Conservation (phyloP, 2,329 filamentous ascomycete genomes). For the Alternaria novae-zelandiae region DNA sequence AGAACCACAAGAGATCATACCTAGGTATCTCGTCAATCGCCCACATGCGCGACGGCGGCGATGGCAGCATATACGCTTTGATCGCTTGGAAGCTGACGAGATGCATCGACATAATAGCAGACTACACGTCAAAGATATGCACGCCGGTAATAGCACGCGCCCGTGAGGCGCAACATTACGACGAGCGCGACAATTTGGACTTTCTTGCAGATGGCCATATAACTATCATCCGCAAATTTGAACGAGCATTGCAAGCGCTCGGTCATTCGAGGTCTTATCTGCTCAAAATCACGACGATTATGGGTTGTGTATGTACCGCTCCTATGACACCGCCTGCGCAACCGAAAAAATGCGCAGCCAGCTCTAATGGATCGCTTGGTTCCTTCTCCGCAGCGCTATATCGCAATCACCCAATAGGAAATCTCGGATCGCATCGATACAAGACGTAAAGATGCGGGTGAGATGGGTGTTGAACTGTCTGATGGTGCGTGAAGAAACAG, state of each 20-base stretch:
- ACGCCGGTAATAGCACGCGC: neutral
- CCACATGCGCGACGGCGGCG: neutral
- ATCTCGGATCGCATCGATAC: slow-evolving; percentile 42
- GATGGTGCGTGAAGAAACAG: slow-evolving; percentile 43
- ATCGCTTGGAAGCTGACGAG: neutral
- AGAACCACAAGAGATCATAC: neutral
- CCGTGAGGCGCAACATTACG: neutral
- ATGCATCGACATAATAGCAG: neutral
- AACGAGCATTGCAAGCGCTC: neutral
- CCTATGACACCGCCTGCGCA: slow-evolving; percentile 87
- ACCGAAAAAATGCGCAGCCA: slow-evolving; percentile 70
- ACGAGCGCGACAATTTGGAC: neutral
- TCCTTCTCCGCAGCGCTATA: slow-evolving; percentile 66
- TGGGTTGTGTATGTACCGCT: slow-evolving; percentile 64
- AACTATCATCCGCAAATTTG: neutral
- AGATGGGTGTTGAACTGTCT: slow-evolving; percentile 50
- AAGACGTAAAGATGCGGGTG: slow-evolving; percentile 47
- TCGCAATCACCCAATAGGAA: slow-evolving; percentile 57
- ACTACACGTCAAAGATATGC: neutral
- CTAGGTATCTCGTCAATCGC: neutral
- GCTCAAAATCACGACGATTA: neutral
- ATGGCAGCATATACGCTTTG: neutral
- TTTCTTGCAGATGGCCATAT: neutral
- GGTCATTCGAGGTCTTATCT: neutral
- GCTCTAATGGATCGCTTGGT: slow-evolving; percentile 71